Evolutionary conservation across 179 eudicot species (phyloP).

Genomic region (Beta lomatogona): DNA sequence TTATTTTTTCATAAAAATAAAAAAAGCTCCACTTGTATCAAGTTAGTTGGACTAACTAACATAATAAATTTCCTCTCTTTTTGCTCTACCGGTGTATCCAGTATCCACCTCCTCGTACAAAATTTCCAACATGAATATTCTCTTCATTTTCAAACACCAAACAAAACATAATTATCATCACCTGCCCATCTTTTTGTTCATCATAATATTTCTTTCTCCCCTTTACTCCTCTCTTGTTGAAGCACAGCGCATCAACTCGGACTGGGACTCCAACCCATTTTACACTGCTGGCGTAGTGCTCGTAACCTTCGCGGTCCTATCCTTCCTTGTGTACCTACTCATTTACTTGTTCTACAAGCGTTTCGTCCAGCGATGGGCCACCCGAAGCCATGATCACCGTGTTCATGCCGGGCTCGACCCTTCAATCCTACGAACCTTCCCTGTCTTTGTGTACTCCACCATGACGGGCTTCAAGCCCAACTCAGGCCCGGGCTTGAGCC

Average conservation of each 20-base stretch:
- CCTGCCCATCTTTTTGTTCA: background rate
- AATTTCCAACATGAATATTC: background rate
- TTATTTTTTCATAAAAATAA: too few species aligned
- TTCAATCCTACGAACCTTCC: background rate
- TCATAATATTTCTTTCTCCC: background rate
- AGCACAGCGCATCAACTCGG: background rate
- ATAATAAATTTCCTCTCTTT: too few species aligned
- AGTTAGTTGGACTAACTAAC: too few species aligned
- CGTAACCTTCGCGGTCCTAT: background rate
- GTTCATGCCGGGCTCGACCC: background rate
- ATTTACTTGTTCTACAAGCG: background rate
- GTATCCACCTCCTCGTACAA: background rate
- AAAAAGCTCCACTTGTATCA: too few species aligned
- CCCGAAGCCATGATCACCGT: background rate
- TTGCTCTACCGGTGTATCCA: background rate
- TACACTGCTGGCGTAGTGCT: background rate
- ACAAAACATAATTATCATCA: background rate
- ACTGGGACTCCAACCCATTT: background rate
- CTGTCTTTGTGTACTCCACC: background rate
- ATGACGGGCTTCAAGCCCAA: background rate
- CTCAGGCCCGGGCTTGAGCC: too few species aligned
- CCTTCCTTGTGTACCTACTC: background rate
- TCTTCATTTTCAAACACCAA: slow-evolving; percentile 27
- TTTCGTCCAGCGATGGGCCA: background rate
- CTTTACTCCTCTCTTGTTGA: background rate